Conservation (phyloP, 129 eudicot species). For the sunflower (Helianthus annuus) region HanXRQr2.0-SUNRISE NC_035448.2:105833229-105833728, state of each 20-base stretch:
- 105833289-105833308: background rate
- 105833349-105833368: background rate
- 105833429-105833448: background rate
- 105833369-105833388: background rate
- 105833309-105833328: background rate
- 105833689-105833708: background rate
- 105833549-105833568: background rate
- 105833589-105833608: background rate
- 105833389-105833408: background rate
- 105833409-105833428: background rate
- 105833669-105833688: background rate
- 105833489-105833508: background rate
- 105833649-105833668: background rate
- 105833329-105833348: background rate
- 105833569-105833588: background rate
- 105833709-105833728: background rate
- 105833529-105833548: background rate
- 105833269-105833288: background rate
- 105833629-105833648: background rate
- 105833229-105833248: background rate
- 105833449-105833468: background rate
- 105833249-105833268: background rate
- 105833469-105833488: background rate
- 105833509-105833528: background rate
- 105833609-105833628: background rate